These are phyloP conservation scores for Amanita pallidorosea DNA, from an alignment of 768 basidiomycete species.

Conservation along the genomic window DNA sequence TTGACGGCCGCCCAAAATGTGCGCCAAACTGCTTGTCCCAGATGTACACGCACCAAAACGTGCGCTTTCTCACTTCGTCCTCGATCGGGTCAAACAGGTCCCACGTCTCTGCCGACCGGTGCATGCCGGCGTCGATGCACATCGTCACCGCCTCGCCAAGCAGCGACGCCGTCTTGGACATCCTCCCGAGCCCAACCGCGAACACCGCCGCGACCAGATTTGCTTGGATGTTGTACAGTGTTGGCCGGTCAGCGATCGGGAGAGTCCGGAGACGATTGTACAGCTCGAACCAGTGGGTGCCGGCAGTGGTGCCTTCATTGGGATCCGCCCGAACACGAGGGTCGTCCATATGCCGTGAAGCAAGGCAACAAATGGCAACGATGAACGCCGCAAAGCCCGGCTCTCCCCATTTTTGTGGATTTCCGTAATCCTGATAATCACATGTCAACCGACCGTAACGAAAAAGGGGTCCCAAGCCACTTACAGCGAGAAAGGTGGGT, in stretches of 20 bases:
- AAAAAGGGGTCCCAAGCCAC: constrained; percentile 12
- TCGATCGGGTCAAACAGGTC: constrained; percentile 86
- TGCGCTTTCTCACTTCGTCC: constrained; percentile 85
- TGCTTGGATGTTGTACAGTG: constrained; percentile 86
- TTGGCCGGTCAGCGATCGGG: constrained; percentile 80
- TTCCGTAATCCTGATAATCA: constrained; percentile 68
- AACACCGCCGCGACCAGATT: constrained; percentile 89
- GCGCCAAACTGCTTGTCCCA: constrained; percentile 93
- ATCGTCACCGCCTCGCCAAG: constrained; percentile 83
- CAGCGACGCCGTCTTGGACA: constrained; percentile 78
- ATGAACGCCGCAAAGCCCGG: constrained; percentile 92
- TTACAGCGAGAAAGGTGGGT: constrained; percentile 73
- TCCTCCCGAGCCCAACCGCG: constrained; percentile 81
- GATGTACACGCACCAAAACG: constrained; percentile 93
- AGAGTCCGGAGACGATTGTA: constrained; percentile 81
- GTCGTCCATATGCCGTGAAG: constrained; percentile 89
- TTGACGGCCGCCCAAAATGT: constrained; percentile 82
- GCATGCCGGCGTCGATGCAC: constrained; percentile 81
- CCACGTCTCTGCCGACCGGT: constrained; percentile 78
- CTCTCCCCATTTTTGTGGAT: constrained; percentile 92
- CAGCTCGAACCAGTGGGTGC: constrained; percentile 87
- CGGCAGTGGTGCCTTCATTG: constrained; percentile 76
- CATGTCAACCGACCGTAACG: constrained; percentile 11
- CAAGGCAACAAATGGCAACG: constrained; percentile 85
- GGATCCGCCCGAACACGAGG: constrained; percentile 79